These are phyloP conservation scores for Teratosphaeria gauchensis DNA, from an alignment of 2,329 filamentous ascomycete species.

Conservation along the genomic window DNA sequence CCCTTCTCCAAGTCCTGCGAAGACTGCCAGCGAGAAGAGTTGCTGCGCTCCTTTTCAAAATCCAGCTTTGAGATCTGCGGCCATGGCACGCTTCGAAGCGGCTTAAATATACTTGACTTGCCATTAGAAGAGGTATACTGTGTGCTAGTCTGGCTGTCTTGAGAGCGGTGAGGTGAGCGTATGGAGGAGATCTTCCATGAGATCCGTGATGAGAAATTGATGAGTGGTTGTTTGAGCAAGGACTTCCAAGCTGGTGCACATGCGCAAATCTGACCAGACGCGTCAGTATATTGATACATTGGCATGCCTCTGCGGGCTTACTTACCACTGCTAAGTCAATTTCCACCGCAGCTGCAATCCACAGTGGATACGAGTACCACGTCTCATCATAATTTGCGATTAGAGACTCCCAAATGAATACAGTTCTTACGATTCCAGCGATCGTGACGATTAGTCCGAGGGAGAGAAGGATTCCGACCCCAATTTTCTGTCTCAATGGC, in stretches of 20 bases:
- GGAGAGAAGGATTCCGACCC: slow-evolving; percentile 30
- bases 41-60: slow-evolving; percentile 3
- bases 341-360: slow-evolving; percentile 38
- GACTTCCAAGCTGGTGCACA: slow-evolving; percentile 29
- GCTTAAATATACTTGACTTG: slow-evolving; percentile 4
- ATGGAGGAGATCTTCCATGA: slow-evolving; percentile 15
- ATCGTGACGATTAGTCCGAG: slow-evolving; percentile 35
- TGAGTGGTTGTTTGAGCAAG: slow-evolving; percentile 18
- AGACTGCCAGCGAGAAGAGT: background rate
- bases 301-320: background rate
- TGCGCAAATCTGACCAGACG: slow-evolving; percentile 21
- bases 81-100: slow-evolving; percentile 9
- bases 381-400: slow-evolving; percentile 34
- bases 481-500: slow-evolving; percentile 32
- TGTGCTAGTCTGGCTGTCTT: background rate
- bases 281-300: background rate
- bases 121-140: background rate
- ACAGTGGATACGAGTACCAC: slow-evolving; percentile 37
- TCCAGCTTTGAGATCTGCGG: slow-evolving; percentile 6
- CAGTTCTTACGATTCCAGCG: slow-evolving; percentile 35
- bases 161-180: slow-evolving; percentile 8
- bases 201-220: slow-evolving; percentile 7
- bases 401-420: slow-evolving; percentile 23
- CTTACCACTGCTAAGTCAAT: slow-evolving; percentile 34
- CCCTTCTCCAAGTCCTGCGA: background rate